Base-by-base conservation (phyloP, 768 basidiomycete species). In the Agrocybe praecox region DNA sequence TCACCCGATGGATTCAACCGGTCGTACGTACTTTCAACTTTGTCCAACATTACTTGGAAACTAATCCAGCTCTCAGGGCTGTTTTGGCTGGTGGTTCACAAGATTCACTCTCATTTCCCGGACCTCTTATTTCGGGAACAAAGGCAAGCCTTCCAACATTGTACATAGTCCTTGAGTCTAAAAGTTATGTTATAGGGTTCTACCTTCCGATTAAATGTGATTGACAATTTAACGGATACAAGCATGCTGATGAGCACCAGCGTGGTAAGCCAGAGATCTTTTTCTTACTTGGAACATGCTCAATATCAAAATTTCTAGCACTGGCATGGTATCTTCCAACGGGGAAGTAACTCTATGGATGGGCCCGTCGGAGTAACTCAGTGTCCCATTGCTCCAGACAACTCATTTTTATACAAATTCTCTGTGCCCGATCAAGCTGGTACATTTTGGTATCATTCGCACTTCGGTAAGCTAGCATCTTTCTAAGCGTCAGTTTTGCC, bases 191-290 rank as follows among this genome's bases (percentile, higher is more conserved):
- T 24, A 9, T 43, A 84, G 71, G 79, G 81, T 6, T 71, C 75
- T 49, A 63, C 61, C 32, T 82, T 83, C 61, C 52, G 59, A 23
- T 65, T 87, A 44, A 82, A 82, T 51, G 81, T 87, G 4, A 68
- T 76, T 18, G 76, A 84, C 56, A 36, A 65, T 18, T 72, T 86
- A 24, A 72, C 67, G 0, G 81, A 87, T 47, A 72, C 74, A 2
- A 70, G 77, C 0, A 83, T 86, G 84, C 58, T 77, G 34, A 73
- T 73, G 46, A 72, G 68, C 8, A 86, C 85, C 14, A 80, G 77
- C 26, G 76, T 86, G 23, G 84, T 84, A 44, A 61, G 80, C 17
- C 21, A 34, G 17, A 18, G 6, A 18, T 10, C 3, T 6, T 33
- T 18, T 19, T 23, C 17, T 7, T 22, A 22, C 45, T 2, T 40